Conservation (phyloP, 164 flowering plant genomes). For the Nymphaea colorata region DNA sequence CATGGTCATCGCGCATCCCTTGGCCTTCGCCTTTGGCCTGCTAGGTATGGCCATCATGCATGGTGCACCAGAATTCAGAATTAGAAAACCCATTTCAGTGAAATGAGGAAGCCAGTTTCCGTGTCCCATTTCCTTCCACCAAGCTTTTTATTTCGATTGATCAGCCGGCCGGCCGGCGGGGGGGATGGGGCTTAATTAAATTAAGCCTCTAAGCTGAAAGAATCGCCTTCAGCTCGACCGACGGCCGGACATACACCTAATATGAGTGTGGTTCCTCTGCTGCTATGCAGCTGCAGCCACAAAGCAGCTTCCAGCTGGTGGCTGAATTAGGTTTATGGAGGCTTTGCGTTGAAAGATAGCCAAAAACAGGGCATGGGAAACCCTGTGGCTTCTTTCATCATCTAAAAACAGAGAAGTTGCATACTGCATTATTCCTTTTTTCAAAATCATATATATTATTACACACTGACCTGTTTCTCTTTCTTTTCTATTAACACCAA, state of each 20-base stretch:
- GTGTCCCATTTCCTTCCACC: background rate
- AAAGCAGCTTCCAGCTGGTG: no score
- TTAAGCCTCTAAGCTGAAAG: no score
- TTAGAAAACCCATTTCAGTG: no score
- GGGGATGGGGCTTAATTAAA: no score
- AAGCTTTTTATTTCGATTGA: background rate
- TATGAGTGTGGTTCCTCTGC: no score
- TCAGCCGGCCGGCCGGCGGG: no score
- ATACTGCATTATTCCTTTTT: background rate
- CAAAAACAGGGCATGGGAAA: background rate
- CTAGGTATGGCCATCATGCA: slow-evolving; percentile 25
- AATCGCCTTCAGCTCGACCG: no score
- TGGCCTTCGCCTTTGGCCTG: slow-evolving; percentile 37
- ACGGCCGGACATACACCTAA: no score
- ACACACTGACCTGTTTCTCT: background rate
- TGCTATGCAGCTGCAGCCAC: no score
- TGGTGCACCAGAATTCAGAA: no score
- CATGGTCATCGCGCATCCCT: slow-evolving; percentile 11
- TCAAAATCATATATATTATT: background rate
- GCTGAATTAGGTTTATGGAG: background rate
- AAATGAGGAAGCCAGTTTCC: background rate
- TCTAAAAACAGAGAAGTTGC: background rate
- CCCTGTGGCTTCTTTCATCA: background rate
- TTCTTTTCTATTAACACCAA: background rate
- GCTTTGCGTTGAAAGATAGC: background rate